These are phyloP conservation scores for Microsporum audouinii DNA, from an alignment of 2,329 filamentous ascomycete genomes.

Conservation along the genomic window DNA sequence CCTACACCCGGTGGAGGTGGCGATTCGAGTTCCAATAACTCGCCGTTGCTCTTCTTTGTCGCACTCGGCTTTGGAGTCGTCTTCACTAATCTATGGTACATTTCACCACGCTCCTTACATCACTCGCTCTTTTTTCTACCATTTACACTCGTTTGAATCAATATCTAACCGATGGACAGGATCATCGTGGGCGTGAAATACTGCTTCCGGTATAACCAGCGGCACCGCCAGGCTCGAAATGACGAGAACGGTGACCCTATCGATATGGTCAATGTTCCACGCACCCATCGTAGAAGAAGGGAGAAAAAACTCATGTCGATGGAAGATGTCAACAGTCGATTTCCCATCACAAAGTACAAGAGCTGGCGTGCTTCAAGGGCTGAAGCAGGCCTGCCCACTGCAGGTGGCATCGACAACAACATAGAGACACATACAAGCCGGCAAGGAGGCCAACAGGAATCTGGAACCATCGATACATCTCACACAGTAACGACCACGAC, in stretches of 20 bases:
- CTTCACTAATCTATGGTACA: conserved; percentile 93
- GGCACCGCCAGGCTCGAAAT: conserved; percentile 66
- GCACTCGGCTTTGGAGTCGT: conserved; percentile 94
- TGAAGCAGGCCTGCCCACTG: conserved; percentile 68
- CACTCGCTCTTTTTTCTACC: background rate
- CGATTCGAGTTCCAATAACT: conserved; percentile 49
- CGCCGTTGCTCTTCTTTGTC: conserved; percentile 80
- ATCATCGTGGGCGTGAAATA: conserved; percentile 99
- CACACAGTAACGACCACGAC: conserved; percentile 10
- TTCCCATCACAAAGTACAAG: conserved; percentile 94
- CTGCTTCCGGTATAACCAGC: conserved; percentile 95
- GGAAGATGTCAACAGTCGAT: conserved; percentile 97
- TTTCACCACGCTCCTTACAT: conserved; percentile 29
- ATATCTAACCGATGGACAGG: conserved; percentile 43
- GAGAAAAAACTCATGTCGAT: conserved; percentile 99
- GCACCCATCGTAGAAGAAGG: conserved; percentile 71
- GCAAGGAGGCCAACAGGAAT: conserved; percentile 33
- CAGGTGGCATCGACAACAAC: conserved; percentile 63
- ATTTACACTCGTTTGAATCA: background rate
- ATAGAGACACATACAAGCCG: conserved; percentile 45
- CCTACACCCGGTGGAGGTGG: conserved; percentile 14
- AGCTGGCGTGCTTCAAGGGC: conserved; percentile 77
- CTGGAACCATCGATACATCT: background rate
- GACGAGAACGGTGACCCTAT: conserved; percentile 79
- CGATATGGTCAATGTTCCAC: conserved; percentile 71